These are phyloP conservation scores for Sporisorium reilianum DNA, from an alignment of 1,284 basidiomycete species.

Conservation along the genomic window DNA sequence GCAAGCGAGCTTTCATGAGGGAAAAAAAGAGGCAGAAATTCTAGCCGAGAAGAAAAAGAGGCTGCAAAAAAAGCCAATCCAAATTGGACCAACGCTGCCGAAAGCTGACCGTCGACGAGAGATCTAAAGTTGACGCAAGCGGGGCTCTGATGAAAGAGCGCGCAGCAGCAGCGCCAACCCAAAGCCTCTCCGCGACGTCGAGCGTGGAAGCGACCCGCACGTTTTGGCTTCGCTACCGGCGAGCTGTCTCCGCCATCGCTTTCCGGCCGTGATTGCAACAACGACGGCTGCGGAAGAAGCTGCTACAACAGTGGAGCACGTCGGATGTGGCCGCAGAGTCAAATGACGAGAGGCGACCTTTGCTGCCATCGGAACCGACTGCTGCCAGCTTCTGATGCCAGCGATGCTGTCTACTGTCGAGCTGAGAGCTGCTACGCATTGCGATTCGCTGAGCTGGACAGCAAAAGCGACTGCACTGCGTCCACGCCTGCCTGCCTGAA, in stretches of 20 bases:
- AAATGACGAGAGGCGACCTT: background rate
- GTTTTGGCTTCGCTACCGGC: background rate
- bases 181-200: background rate
- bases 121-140: slow-evolving; percentile 41
- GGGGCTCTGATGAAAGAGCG: background rate
- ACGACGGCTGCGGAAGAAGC: background rate
- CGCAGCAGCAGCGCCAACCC: background rate
- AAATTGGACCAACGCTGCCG: background rate
- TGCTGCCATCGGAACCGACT: background rate
- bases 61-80: slow-evolving; percentile 2
- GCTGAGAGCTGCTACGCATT: background rate
- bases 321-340: background rate
- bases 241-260: background rate
- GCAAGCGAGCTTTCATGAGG: slow-evolving; percentile 28
- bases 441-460: background rate
- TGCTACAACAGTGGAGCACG: background rate
- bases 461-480: background rate
- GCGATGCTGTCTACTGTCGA: background rate
- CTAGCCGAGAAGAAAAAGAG: slow-evolving; percentile 10
- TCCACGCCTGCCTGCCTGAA: slow-evolving; percentile 1
- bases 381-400: background rate
- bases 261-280: background rate
- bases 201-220: background rate
- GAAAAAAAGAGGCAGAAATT: background rate
- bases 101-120: background rate